These are phyloP conservation scores for Micromonas pusilla DNA, from an alignment of 139 green algal species.

Conservation along the genomic window DNA sequence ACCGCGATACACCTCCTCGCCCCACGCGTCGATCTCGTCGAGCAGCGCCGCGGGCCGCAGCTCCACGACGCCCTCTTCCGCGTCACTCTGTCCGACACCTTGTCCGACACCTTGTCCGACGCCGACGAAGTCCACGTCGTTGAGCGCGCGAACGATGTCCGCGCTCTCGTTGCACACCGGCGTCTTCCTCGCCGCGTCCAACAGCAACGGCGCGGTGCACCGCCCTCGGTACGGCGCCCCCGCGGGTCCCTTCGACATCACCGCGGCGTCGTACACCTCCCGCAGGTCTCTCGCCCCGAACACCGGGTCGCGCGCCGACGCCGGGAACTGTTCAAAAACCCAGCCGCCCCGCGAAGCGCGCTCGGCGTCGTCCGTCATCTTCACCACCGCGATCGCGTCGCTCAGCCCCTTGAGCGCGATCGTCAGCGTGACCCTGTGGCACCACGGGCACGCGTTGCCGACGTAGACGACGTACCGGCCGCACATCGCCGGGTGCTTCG, in stretches of 20 bases:
- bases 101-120: not conserved
- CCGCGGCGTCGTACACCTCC: conserved; percentile 23
- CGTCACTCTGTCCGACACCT: not conserved
- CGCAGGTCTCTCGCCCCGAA: conserved; percentile 54
- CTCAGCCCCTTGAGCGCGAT: conserved; percentile 54
- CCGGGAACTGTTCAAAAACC: conserved; percentile 58
- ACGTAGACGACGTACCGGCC: conserved; percentile 75
- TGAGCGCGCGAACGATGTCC: not conserved
- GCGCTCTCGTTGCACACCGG: not conserved
- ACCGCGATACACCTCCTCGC: conserved; percentile 68
- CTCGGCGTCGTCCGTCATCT: conserved; percentile 63
- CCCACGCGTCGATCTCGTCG: conserved; percentile 66
- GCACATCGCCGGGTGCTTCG: conserved; percentile 43
- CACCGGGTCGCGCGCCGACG: conserved; percentile 42
- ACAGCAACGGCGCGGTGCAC: not conserved
- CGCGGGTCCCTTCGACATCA: not conserved
- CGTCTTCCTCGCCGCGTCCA: not conserved
- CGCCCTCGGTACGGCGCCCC: not conserved
- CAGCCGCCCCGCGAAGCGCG: conserved; percentile 61
- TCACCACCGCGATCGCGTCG: not conserved
- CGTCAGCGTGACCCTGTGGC: conserved; percentile 67
- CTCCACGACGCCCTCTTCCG: not conserved
- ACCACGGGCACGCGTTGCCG: conserved; percentile 94
- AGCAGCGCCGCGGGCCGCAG: not conserved
- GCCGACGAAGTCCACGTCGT: not conserved